Conservation (phyloP, 2,329 filamentous ascomycete genomes). For the Moelleriella libera region DNA sequence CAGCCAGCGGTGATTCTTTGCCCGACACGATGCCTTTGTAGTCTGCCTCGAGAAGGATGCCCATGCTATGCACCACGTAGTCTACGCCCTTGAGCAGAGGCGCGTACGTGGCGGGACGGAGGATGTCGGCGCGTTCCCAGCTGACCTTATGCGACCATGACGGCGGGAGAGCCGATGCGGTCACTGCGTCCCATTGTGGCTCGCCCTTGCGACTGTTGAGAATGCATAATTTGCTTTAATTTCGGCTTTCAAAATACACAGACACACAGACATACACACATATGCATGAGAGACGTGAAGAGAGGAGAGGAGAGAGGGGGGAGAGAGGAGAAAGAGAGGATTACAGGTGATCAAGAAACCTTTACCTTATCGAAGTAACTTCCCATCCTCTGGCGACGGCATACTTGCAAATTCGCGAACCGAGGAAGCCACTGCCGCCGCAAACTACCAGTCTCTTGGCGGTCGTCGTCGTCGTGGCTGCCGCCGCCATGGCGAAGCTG, state of each 20-base stretch:
- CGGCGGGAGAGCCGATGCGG: conserved; percentile 55
- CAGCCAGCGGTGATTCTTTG: conserved; percentile 65
- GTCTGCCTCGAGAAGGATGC: conserved; percentile 90
- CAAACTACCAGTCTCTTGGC: conserved; percentile 74
- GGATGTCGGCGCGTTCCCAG: conserved; percentile 81
- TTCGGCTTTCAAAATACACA: too few species aligned
- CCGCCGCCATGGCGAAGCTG: not conserved
- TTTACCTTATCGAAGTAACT: conserved; percentile 81
- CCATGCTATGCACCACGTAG: conserved; percentile 88
- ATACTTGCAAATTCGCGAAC: conserved; percentile 78
- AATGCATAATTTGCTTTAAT: not conserved
- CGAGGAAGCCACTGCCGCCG: conserved; percentile 86
- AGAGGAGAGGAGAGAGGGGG: not conserved
- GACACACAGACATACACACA: too few species aligned
- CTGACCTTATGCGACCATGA: conserved; percentile 69
- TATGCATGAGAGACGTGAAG: too few species aligned
- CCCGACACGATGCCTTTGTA: conserved; percentile 89
- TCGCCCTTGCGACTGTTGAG: conserved; percentile 67
- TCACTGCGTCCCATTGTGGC: conserved; percentile 70
- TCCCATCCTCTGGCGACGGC: conserved; percentile 79
- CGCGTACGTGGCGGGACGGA: conserved; percentile 68
- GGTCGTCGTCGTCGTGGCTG: conserved; percentile 30
- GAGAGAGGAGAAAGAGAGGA: not conserved
- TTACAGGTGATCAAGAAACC: too few species aligned
- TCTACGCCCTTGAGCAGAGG: conserved; percentile 62